Conservation (phyloP, 1,284 basidiomycete genomes). For the Volvariella volvacea region DNA sequence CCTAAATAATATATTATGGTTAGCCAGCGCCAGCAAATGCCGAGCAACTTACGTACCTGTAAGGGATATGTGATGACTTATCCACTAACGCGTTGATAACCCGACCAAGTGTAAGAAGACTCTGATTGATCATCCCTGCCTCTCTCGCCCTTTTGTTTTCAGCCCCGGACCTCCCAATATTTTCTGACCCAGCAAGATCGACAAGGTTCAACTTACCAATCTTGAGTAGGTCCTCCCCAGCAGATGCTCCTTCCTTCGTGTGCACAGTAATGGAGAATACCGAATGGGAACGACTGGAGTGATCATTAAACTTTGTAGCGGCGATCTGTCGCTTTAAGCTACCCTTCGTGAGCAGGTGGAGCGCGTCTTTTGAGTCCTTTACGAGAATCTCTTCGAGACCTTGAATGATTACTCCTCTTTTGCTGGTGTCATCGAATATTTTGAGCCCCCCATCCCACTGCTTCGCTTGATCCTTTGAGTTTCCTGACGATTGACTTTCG, state of each 20-base stretch:
- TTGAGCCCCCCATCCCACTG: conserved; percentile 53
- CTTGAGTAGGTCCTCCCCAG: conserved; percentile 86
- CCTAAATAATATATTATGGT: conserved; percentile 26
- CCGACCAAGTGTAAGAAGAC: conserved; percentile 89
- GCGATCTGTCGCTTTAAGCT: conserved; percentile 91
- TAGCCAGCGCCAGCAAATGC: background rate
- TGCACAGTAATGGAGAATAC: conserved; percentile 97
- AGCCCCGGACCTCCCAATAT: conserved; percentile 93
- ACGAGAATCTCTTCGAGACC: conserved; percentile 91
- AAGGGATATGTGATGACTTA: conserved; percentile 87
- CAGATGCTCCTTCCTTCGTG: conserved; percentile 74
- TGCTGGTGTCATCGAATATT: conserved; percentile 89
- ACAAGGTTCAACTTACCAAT: conserved; percentile 97
- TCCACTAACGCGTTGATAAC: conserved; percentile 98
- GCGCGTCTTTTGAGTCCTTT: conserved; percentile 78
- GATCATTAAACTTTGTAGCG: conserved; percentile 97
- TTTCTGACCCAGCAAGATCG: conserved; percentile 96
- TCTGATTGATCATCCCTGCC: conserved; percentile 99
- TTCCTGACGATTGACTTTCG: conserved; percentile 61
- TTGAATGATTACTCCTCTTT: conserved; percentile 88
- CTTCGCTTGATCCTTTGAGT: conserved; percentile 45
- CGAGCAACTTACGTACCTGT: conserved; percentile 62
- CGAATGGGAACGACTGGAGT: conserved; percentile 95
- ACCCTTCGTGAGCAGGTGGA: conserved; percentile 83
- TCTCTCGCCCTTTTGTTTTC: conserved; percentile 94